Evolutionary conservation across 306 rosid species (phyloP).

Genomic region (Ochetophila trinervis): DNA sequence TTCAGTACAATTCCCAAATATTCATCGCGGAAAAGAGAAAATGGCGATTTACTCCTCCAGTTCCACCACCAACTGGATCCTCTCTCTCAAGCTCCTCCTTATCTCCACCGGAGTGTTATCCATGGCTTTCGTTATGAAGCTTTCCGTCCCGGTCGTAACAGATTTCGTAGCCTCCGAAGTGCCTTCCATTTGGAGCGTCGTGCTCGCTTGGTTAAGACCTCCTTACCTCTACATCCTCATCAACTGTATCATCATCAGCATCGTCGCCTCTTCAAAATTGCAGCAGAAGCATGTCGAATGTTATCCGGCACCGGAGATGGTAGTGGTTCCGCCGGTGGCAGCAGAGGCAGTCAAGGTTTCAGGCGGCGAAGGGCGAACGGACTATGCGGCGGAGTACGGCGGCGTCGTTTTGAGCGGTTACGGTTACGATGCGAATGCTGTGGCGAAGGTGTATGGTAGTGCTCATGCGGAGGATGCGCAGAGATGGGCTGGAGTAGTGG

Average conservation of each 20-base stretch:
- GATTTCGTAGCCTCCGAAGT: conserved; percentile 50
- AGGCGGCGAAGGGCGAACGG: neutral
- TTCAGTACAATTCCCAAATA: neutral
- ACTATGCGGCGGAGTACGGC: neutral
- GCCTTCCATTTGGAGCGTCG: conserved; percentile 58
- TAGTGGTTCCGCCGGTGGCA: neutral
- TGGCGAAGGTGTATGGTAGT: conserved; percentile 10
- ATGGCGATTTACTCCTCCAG: conserved; percentile 28
- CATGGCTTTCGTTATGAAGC: conserved; percentile 58
- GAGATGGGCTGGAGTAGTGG: neutral
- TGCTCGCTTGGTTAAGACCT: conserved; percentile 60
- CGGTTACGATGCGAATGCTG: conserved; percentile 21
- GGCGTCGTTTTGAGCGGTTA: conserved; percentile 10
- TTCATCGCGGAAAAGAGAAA: neutral
- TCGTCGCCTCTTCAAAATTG: conserved; percentile 71
- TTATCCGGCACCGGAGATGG: conserved; percentile 3
- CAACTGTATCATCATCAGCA: conserved; percentile 79
- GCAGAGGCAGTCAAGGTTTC: conserved; percentile 9
- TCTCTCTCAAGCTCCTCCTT: conserved; percentile 41
- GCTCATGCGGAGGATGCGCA: neutral
- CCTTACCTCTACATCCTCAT: conserved; percentile 76
- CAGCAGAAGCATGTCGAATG: conserved; percentile 31
- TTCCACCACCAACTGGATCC: conserved; percentile 30
- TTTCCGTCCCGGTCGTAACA: conserved; percentile 48
- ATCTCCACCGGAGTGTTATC: conserved; percentile 63